Conservation (phyloP, 148 eudicot species). For the Rhododendron griersonianum region DNA sequence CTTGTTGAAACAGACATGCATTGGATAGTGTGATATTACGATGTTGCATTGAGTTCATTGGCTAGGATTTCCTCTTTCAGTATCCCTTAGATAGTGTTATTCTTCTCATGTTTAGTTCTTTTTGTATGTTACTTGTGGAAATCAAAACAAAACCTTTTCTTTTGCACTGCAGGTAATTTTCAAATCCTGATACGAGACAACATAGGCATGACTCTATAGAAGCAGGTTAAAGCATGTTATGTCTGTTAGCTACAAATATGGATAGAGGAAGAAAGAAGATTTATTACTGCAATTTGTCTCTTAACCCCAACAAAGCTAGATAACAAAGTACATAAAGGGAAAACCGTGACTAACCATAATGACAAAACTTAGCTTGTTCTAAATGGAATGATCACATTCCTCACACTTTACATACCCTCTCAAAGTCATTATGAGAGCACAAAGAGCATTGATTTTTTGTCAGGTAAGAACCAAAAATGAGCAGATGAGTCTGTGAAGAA, state of each 20-base stretch:
- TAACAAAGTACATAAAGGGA: not conserved
- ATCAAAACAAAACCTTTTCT: not conserved
- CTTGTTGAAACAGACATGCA: not conserved
- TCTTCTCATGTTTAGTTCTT: not conserved
- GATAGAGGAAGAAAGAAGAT: not conserved
- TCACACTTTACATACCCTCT: not conserved
- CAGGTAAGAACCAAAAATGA: conserved; percentile 1
- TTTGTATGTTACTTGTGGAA: not conserved
- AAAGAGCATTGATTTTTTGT: not conserved
- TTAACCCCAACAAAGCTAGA: not conserved
- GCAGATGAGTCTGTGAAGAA: not conserved
- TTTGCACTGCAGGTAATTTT: not conserved
- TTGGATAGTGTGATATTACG: not conserved
- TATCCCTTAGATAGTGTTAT: not conserved
- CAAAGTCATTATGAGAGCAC: not conserved
- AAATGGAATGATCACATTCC: not conserved
- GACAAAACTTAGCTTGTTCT: not conserved
- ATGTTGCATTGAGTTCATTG: not conserved
- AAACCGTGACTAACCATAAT: not conserved
- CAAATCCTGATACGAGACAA: not conserved
- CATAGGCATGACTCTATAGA: not conserved
- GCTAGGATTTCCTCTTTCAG: not conserved
- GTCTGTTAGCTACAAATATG: not conserved
- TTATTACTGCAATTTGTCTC: not conserved
- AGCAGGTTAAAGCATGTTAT: not conserved